These are phyloP conservation scores for Glonium stellatum DNA, from an alignment of 495 filamentous ascomycete genomes.

Conservation along the genomic window DNA sequence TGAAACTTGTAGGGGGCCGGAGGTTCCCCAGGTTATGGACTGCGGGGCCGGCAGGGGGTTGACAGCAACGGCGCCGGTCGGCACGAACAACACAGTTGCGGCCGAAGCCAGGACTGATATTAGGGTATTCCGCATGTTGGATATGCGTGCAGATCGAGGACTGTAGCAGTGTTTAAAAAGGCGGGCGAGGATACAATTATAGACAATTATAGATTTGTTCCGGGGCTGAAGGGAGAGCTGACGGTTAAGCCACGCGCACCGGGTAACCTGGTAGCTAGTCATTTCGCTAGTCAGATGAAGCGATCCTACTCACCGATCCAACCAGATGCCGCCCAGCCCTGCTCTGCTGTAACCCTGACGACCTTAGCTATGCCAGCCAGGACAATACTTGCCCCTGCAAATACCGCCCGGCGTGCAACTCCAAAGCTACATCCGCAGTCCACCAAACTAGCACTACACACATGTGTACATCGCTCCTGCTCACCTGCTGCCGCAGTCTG, in stretches of 20 bases:
- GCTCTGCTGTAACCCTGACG: background rate
- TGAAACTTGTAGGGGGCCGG: constrained; percentile 41
- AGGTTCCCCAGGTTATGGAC: constrained; percentile 48
- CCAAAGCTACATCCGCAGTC: too few relatives aligned
- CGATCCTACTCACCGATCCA: background rate
- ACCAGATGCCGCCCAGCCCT: background rate
- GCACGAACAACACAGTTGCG: constrained; percentile 3
- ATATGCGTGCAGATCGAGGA: background rate
- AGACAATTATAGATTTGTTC: too few relatives aligned
- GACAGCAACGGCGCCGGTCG: constrained; percentile 39
- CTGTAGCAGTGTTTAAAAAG: background rate
- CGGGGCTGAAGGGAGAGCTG: background rate
- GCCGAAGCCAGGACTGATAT: constrained; percentile 13
- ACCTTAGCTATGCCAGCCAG: too few relatives aligned
- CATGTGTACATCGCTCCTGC: too few relatives aligned
- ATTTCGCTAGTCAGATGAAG: background rate
- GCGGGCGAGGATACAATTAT: background rate
- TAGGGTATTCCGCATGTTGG: constrained; percentile 2
- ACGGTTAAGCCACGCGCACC: background rate
- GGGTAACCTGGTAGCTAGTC: background rate
- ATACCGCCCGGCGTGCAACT: too few relatives aligned
- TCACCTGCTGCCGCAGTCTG: too few relatives aligned
- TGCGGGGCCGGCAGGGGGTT: constrained; percentile 51
- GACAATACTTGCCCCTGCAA: too few relatives aligned
- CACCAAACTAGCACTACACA: too few relatives aligned